Evolutionary conservation across 2,329 filamentous ascomycete genomes (phyloP).

Genomic region (Sarocladium oryzae): DNA sequence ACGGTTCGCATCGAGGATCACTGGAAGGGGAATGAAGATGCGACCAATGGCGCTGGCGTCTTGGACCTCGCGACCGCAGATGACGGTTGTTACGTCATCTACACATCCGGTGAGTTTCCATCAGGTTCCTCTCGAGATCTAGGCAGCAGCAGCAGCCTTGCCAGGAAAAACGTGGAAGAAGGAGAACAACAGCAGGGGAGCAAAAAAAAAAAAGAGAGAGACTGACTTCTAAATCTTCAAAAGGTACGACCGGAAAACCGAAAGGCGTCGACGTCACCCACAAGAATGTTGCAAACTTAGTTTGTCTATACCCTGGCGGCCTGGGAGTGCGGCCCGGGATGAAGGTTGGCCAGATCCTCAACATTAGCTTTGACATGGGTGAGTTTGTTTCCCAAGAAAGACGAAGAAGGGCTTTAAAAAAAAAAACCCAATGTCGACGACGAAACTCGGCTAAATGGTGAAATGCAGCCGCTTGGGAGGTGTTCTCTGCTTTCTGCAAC

Average conservation of each 20-base stretch:
- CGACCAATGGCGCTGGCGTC: slow-evolving; percentile 12
- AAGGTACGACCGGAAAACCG: slow-evolving; percentile 47
- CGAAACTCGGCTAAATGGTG: background rate
- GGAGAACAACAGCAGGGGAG: no score
- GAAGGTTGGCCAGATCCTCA: slow-evolving; percentile 49
- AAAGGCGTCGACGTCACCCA: slow-evolving; percentile 55
- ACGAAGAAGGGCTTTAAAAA: background rate
- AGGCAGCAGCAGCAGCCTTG: no score
- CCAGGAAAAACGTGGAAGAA: no score
- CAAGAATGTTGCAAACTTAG: slow-evolving; percentile 45
- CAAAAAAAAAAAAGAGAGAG: no score
- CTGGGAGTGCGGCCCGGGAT: slow-evolving; percentile 43
- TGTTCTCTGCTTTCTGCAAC: slow-evolving; percentile 50
- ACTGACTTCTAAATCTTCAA: slow-evolving; percentile 17
- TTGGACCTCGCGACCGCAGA: slow-evolving; percentile 28
- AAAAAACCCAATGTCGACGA: background rate
- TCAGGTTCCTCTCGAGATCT: no score
- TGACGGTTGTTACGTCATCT: slow-evolving; percentile 41
- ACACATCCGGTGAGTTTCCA: slow-evolving; percentile 41
- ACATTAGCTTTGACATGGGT: slow-evolving; percentile 58
- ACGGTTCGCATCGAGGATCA: slow-evolving; percentile 23
- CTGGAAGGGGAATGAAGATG: slow-evolving; percentile 2
- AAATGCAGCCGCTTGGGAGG: slow-evolving; percentile 50
- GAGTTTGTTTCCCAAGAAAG: no score
- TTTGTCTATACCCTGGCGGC: slow-evolving; percentile 43